Percentiles rank a stretch among this genome's conserved stretches.
Conservation (phyloP, 768 basidiomycete genomes). For the Pleurotus giganteus region DNA sequence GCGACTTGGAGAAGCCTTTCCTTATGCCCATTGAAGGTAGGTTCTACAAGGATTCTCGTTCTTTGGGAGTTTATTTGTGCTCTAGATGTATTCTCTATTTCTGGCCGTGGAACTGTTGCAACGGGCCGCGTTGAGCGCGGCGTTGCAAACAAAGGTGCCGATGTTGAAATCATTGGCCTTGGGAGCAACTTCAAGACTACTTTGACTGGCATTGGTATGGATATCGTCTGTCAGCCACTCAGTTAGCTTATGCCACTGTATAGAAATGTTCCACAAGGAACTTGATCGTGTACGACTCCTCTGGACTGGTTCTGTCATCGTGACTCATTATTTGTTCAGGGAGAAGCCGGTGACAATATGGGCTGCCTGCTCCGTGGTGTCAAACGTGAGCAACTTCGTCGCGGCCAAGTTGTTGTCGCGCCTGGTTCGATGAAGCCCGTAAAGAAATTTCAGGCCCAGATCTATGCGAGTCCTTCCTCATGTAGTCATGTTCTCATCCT, state of each 20-base stretch:
- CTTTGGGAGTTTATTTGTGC: conserved; percentile 4
- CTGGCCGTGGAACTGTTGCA: conserved; percentile 96
- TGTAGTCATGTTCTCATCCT: not conserved
- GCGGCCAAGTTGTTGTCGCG: conserved; percentile 87
- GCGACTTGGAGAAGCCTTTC: conserved; percentile 98
- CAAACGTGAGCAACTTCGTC: conserved; percentile 93
- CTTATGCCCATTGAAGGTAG: conserved; percentile 88
- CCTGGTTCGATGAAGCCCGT: conserved; percentile 93
- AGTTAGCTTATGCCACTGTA: not conserved
- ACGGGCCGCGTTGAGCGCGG: conserved; percentile 97
- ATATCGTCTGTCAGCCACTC: not conserved
- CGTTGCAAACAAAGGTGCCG: conserved; percentile 83
- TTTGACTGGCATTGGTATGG: conserved; percentile 87
- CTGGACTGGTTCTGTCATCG: not conserved
- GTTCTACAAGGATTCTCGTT: not conserved
- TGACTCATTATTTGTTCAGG: conserved; percentile 39
- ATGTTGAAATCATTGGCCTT: conserved; percentile 90
- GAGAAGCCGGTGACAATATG: conserved; percentile 99
- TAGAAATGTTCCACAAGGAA: conserved; percentile 99
- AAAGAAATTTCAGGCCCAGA: conserved; percentile 91
- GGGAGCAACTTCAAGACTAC: conserved; percentile 85
- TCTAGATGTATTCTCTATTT: conserved; percentile 90
- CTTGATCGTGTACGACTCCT: conserved; percentile 75
- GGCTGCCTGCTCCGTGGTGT: conserved; percentile 94
- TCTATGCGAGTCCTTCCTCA: conserved; percentile 58